Evolutionary conservation across 805 yeast genomes (phyloP).

Genomic region (Wickerhamomyces rabaulensis): DNA sequence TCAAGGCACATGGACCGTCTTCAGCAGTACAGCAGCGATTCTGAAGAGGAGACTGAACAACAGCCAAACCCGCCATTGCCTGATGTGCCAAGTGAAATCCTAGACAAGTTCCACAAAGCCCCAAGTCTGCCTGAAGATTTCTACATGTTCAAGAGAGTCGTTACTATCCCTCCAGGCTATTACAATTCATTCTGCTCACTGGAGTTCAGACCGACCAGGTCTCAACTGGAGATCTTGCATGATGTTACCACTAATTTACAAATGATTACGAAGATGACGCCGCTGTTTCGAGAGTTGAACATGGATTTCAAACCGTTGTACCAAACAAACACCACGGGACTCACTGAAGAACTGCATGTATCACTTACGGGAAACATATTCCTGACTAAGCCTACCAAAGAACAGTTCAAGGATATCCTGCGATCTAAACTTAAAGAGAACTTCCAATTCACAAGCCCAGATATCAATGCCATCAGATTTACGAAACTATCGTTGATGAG

Average conservation of each 20-base stretch:
- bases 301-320: conserved; percentile 5
- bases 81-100: conserved; percentile 2
- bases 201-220: conserved; percentile 5
- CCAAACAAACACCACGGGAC: conserved; percentile 2
- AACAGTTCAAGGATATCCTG: not conserved
- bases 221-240: not conserved
- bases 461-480: conserved; percentile 1
- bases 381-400: not conserved
- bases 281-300: not conserved
- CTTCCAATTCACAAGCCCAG: not conserved
- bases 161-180: conserved; percentile 4
- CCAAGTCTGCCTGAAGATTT: conserved; percentile 5
- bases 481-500: conserved; percentile 1
- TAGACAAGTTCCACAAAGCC: conserved; percentile 11
- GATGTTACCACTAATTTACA: not conserved
- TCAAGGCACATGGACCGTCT: not conserved
- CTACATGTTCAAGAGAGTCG: conserved; percentile 11
- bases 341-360: conserved; percentile 10
- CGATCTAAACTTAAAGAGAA: not conserved
- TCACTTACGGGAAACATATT: conserved; percentile 7
- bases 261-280: conserved; percentile 6
- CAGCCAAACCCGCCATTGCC: not conserved
- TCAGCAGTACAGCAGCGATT: not conserved
- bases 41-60: not conserved
- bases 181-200: conserved; percentile 7